Conservation (phyloP, 208 protist species). For the Leishmania tarentolae region DNA sequence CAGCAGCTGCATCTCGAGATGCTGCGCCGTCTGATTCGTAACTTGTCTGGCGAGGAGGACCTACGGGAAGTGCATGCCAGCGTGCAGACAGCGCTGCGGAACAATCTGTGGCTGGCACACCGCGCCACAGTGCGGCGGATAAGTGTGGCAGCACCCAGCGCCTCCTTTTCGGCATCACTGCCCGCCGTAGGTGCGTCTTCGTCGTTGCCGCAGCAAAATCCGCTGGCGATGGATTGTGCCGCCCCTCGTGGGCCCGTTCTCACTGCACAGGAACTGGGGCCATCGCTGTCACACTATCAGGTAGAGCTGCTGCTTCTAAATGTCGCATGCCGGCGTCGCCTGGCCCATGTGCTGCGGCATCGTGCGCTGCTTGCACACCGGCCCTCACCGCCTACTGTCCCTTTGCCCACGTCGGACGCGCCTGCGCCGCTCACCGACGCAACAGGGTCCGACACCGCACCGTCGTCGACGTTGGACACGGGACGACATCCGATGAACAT, state of each 20-base stretch:
- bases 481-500: not conserved
- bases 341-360: conserved; percentile 33
- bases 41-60: conserved; percentile 34
- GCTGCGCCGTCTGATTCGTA: conserved; percentile 67
- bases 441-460: not conserved
- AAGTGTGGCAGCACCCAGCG: not conserved
- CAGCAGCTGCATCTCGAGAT: conserved; percentile 63
- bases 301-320: conserved; percentile 72
- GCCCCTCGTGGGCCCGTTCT: conserved; percentile 21
- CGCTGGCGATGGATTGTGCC: not conserved
- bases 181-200: not conserved
- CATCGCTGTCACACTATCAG: conserved; percentile 42
- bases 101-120: conserved; percentile 36
- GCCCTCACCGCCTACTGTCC: not conserved
- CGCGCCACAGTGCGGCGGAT: not conserved
- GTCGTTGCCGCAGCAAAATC: not conserved
- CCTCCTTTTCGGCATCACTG: not conserved
- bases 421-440: not conserved
- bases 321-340: conserved; percentile 62
- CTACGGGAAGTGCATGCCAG: conserved; percentile 49
- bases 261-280: conserved; percentile 41
- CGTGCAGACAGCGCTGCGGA: conserved; percentile 46
- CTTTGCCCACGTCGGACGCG: not conserved
- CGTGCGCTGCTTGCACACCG: not conserved
- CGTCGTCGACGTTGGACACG: not conserved